Base-by-base conservation (phyloP, 1,284 basidiomycete species). In the Dichomitus squalens region DNA sequence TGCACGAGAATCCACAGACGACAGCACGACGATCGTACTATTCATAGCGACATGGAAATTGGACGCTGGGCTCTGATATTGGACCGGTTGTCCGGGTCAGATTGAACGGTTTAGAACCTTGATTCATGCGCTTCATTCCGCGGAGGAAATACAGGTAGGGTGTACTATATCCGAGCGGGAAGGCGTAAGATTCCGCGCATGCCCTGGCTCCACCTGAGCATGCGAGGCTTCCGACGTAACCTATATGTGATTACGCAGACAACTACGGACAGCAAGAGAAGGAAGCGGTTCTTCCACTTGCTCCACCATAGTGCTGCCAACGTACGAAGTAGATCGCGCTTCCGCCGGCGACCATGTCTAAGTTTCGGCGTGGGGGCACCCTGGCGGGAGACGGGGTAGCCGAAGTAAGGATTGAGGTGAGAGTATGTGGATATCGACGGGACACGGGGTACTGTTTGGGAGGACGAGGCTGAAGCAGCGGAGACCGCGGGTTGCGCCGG, bases 401-500 rank as follows among this genome's bases (percentile, higher is more conserved):
- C 92, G 65, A 86, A 94, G 73, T 88, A 93, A 0, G 92, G 92
- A 64, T 93, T 94, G 49, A 83, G 72, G 36, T 75, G 66, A 25
- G 89, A 90, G 23, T 80, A 81, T 14, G 84, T 76, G 27, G 79
- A 76, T 57, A 84, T 64, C 70, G 49, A 59, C 8, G 57, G 59
- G 41, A 55, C 53, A 25, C 58, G 57, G 36, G 50, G 34, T 50
- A 58, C 46, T 16, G 53, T 40, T 41, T 36, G 41, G 20, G 44
- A 21, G 14, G 52, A 40, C 31, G 54, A 21, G 27, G 21, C 40
- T 20, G 27, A 27, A 29, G 35, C 18, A 14, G 38, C 39, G 40
- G 38, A 49, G 29, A 51, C 16, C 31, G 55, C 39, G 7, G 38
- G 29, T 18, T 51, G 55, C 23, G 48, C 23, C 41, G 38, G n/a